Evolutionary conservation across 495 filamentous ascomycete species (phyloP).

Genomic region (Penicillium manginii): DNA sequence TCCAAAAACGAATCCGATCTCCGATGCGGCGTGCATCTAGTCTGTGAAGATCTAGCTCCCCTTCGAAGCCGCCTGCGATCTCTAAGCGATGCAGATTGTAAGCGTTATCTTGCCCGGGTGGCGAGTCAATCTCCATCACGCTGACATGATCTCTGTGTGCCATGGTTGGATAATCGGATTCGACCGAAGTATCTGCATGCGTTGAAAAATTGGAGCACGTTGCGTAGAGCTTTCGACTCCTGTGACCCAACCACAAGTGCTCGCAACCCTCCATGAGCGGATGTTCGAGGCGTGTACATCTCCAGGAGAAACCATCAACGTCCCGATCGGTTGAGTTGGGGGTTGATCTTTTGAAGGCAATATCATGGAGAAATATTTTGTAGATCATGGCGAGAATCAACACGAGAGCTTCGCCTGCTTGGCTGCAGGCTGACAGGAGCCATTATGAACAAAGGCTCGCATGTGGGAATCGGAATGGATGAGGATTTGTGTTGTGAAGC

Average conservation of each 20-base stretch:
- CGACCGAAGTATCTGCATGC: constrained; percentile 5
- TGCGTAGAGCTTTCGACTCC: constrained; percentile 16
- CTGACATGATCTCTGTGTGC: constrained; percentile 12
- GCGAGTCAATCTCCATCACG: constrained; percentile 15
- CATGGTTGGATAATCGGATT: not conserved
- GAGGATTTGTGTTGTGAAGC: not conserved
- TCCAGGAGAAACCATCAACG: constrained; percentile 1
- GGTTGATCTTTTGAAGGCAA: constrained; percentile 25
- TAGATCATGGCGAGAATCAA: not conserved
- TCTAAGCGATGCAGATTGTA: constrained; percentile 9
- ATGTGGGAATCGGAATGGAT: not conserved
- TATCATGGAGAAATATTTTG: constrained; percentile 25
- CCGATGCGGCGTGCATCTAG: constrained; percentile 12
- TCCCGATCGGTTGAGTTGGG: not conserved
- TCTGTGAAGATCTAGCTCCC: constrained; percentile 9
- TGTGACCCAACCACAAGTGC: constrained; percentile 17
- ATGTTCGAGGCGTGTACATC: constrained; percentile 10
- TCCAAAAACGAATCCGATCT: constrained; percentile 16
- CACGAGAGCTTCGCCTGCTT: not conserved
- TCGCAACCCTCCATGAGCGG: constrained; percentile 21
- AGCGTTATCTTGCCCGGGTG: constrained; percentile 9
- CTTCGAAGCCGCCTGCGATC: not conserved
- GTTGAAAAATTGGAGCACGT: constrained; percentile 7
- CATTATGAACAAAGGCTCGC: not conserved
- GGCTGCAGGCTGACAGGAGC: not conserved